Evolutionary conservation across 2,329 filamentous ascomycete species (phyloP).

Genomic region (Aplosporella prunicola): DNA sequence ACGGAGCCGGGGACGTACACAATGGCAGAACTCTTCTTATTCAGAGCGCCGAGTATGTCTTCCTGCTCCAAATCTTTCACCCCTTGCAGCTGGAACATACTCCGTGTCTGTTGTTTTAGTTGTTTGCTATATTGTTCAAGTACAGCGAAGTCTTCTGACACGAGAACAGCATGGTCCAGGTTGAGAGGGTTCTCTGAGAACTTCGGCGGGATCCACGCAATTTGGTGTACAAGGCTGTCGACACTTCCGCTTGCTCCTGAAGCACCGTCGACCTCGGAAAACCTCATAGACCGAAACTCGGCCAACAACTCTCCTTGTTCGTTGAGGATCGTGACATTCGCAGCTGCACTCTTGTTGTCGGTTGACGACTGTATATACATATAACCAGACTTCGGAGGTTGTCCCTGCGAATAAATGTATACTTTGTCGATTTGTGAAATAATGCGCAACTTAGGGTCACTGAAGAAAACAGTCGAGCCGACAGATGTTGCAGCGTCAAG

Average conservation of each 20-base stretch:
- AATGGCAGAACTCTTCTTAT: conserved; percentile 12
- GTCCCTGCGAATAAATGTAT: conserved; percentile 14
- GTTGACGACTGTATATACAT: conserved; percentile 23
- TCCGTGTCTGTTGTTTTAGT: conserved; percentile 12
- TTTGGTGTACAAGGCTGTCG: conserved; percentile 27
- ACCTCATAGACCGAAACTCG: conserved; percentile 28
- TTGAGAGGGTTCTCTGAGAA: conserved; percentile 23
- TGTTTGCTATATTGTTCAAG: conserved; percentile 15
- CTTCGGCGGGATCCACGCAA: conserved; percentile 30
- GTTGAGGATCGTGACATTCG: conserved; percentile 22
- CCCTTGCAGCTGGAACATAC: background rate
- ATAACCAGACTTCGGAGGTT: conserved; percentile 26
- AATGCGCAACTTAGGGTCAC: conserved; percentile 30
- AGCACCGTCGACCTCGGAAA: conserved; percentile 32
- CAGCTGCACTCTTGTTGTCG: conserved; percentile 19
- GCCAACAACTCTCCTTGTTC: conserved; percentile 23
- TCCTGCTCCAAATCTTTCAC: conserved; percentile 1
- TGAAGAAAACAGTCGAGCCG: conserved; percentile 33
- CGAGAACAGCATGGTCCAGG: conserved; percentile 19
- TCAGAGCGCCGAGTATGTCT: conserved; percentile 6
- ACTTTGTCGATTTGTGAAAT: conserved; percentile 24
- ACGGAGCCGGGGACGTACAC: conserved; percentile 15
- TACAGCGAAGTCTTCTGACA: conserved; percentile 17
- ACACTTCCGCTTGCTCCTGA: conserved; percentile 15
- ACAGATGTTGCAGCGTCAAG: conserved; percentile 36